Conservation (phyloP, 176 grass and related monocot species). For the Saccharum spontaneum region DNA sequence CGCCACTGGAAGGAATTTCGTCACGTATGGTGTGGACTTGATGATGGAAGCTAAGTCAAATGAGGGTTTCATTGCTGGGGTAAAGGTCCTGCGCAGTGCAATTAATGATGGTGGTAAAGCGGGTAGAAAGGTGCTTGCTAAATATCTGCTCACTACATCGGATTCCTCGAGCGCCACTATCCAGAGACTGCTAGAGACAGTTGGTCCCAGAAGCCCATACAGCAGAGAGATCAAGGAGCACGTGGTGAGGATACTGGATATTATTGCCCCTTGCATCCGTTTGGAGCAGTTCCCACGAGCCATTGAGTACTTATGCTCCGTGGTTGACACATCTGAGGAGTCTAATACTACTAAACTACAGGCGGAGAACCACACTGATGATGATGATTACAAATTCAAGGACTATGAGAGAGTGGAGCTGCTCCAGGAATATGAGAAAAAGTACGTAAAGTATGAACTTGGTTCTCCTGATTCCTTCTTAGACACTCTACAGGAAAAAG, state of each 20-base stretch:
- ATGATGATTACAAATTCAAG: too few relatives aligned
- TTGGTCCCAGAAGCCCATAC: neutral
- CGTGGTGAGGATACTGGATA: neutral
- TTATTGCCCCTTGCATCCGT: neutral
- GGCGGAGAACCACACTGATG: too few relatives aligned
- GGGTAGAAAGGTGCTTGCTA: neutral
- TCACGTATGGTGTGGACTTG: neutral
- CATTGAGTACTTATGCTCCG: neutral
- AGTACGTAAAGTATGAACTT: too few relatives aligned
- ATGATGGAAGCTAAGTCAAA: neutral
- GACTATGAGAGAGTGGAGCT: too few relatives aligned
- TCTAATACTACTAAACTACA: too few relatives aligned
- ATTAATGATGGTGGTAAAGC: accelerated
- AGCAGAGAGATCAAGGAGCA: conserved; percentile 12
- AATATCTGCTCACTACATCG: neutral
- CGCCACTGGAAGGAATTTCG: neutral
- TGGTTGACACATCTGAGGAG: neutral
- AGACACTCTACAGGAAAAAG: too few relatives aligned
- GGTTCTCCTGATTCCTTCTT: neutral
- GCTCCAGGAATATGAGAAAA: too few relatives aligned
- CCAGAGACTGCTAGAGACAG: neutral
- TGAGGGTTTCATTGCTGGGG: neutral
- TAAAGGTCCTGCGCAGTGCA: neutral
- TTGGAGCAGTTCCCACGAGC: neutral
- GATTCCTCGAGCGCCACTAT: neutral